Conservation (phyloP, 2,329 filamentous ascomycete genomes). For the Botrytis medusae region DNA sequence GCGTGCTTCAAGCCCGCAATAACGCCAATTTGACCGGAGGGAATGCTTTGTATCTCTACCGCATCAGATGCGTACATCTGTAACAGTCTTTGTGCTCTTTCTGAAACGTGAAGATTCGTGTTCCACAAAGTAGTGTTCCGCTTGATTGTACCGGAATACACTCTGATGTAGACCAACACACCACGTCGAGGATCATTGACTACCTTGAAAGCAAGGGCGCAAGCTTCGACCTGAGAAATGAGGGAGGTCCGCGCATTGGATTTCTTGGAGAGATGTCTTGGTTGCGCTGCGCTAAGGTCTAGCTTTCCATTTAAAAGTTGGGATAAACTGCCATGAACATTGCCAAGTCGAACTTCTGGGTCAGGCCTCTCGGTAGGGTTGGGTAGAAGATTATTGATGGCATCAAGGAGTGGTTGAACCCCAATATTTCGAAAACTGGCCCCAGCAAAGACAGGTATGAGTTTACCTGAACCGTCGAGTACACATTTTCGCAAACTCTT, state of each 20-base stretch:
- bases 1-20: conserved; percentile 86
- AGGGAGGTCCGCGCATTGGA: conserved; percentile 44
- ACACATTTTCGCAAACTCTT: conserved; percentile 73
- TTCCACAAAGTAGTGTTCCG: conserved; percentile 80
- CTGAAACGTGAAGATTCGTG: conserved; percentile 75
- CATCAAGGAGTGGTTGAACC: conserved; percentile 87
- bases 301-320: conserved; percentile 49
- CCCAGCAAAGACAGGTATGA: conserved; percentile 86
- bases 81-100: conserved; percentile 76
- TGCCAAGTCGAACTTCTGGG: conserved; percentile 69
- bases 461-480: conserved; percentile 62
- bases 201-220: conserved; percentile 84
- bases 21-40: conserved; percentile 89
- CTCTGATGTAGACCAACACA: conserved; percentile 85
- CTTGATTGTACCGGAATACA: conserved; percentile 80
- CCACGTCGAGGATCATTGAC: conserved; percentile 84
- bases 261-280: conserved; percentile 41
- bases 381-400: conserved; percentile 82
- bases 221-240: conserved; percentile 57
- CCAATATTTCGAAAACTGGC: conserved; percentile 94
- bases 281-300: conserved; percentile 39
- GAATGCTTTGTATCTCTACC: conserved; percentile 76
- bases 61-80: conserved; percentile 90
- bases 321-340: conserved; percentile 54
- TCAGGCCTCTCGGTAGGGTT: conserved; percentile 78